Evolutionary conservation across 2,329 filamentous ascomycete species (phyloP).

Genomic region (Neoscytalidium dimidiatum): DNA sequence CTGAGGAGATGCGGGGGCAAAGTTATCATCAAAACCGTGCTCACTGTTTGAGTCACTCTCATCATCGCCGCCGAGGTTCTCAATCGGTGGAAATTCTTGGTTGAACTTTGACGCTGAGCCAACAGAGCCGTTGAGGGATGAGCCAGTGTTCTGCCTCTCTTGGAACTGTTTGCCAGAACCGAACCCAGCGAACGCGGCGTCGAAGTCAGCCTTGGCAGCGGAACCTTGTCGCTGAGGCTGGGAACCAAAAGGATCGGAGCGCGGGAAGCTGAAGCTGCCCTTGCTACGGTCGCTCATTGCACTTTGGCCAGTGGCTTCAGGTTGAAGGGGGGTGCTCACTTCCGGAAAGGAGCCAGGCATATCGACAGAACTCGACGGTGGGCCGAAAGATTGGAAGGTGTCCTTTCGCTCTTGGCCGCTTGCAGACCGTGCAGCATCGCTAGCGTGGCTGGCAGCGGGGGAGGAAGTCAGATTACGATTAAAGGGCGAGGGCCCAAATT

Average conservation of each 20-base stretch:
- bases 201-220: conserved; percentile 74
- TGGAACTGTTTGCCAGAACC: conserved; percentile 54
- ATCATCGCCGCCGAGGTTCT: conserved; percentile 78
- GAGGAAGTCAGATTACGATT: conserved; percentile 41
- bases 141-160: conserved; percentile 40
- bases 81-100: conserved; percentile 89
- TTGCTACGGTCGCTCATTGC: conserved; percentile 50
- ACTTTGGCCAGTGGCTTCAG: conserved; percentile 51
- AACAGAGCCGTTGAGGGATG: conserved; percentile 32
- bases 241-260: conserved; percentile 43
- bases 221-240: conserved; percentile 34
- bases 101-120: conserved; percentile 56
- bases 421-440: conserved; percentile 38
- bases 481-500: conserved; percentile 38
- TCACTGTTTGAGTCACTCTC: conserved; percentile 74
- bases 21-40: conserved; percentile 88
- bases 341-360: conserved; percentile 53
- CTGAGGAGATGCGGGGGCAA: conserved; percentile 63
- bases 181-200: conserved; percentile 81
- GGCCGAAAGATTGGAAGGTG: conserved; percentile 40
- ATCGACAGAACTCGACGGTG: conserved; percentile 27
- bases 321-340: conserved; percentile 45
- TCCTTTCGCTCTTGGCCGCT: conserved; percentile 43
- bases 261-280: conserved; percentile 46
- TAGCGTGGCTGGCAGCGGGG: conserved; percentile 42